These are phyloP conservation scores for Erythrobasidium yunnanense DNA, from an alignment of 768 basidiomycete species.

Conservation along the genomic window DNA sequence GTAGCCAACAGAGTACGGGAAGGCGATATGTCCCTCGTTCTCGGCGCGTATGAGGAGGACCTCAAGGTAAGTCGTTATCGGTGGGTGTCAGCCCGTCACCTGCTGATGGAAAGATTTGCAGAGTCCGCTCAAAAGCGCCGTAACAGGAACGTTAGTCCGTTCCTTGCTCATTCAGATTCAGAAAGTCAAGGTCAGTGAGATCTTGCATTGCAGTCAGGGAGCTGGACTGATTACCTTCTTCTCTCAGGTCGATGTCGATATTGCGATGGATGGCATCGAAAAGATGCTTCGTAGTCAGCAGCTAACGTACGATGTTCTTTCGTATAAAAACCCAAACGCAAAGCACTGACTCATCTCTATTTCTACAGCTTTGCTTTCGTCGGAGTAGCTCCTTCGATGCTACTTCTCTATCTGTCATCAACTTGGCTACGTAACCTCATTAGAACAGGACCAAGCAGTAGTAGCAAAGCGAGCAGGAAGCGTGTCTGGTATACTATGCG, in stretches of 20 bases:
- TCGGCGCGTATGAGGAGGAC: slow-evolving; percentile 80
- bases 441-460: slow-evolving; percentile 48
- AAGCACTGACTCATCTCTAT: slow-evolving; percentile 5
- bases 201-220: not conserved
- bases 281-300: slow-evolving; percentile 52
- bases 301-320: not conserved
- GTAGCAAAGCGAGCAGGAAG: slow-evolving; percentile 52
- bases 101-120: slow-evolving; percentile 21
- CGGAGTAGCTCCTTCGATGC: slow-evolving; percentile 79
- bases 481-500: slow-evolving; percentile 62
- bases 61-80: slow-evolving; percentile 50
- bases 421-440: slow-evolving; percentile 51
- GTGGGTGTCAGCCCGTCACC: not conserved
- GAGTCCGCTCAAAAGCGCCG: slow-evolving; percentile 65
- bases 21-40: slow-evolving; percentile 77
- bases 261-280: slow-evolving; percentile 81
- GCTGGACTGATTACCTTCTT: not conserved
- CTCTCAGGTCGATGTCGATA: slow-evolving; percentile 66
- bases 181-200: slow-evolving; percentile 67
- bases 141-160: slow-evolving; percentile 69
- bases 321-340: too few species aligned
- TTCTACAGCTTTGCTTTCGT: slow-evolving; percentile 67
- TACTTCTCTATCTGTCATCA: slow-evolving; percentile 59
- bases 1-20: slow-evolving; percentile 57
- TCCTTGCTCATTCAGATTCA: slow-evolving; percentile 85